Conservation (phyloP, 805 yeast species). For the Cyberlindnera samutprakarnensis region DNA sequence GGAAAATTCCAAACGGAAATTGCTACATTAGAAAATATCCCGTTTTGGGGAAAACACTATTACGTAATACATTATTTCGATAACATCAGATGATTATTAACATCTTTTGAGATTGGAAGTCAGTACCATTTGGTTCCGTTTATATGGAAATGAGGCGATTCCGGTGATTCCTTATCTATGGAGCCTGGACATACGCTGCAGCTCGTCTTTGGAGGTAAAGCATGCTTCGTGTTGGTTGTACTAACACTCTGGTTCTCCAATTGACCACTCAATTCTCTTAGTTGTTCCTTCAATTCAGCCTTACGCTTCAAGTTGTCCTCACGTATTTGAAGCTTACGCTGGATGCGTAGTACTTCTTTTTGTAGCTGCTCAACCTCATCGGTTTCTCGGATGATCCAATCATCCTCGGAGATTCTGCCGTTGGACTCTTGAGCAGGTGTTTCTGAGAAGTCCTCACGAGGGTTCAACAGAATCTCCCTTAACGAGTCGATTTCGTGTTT, state of each 20-base stretch:
- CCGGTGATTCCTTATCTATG: too few relatives aligned
- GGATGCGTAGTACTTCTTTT: slow-evolving; percentile 25
- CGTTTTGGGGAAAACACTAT: too few relatives aligned
- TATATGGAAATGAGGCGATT: slow-evolving; percentile 8
- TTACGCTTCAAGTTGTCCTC: slow-evolving; percentile 29
- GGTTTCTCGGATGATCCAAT: slow-evolving; percentile 27
- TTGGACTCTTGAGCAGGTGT: neutral
- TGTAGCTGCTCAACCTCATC: slow-evolving; percentile 27
- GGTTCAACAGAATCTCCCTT: slow-evolving; percentile 9
- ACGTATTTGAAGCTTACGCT: slow-evolving; percentile 25
- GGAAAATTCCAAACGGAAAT: too few relatives aligned
- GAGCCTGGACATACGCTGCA: too few relatives aligned
- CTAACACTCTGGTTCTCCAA: slow-evolving; percentile 5
- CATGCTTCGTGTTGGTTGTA: too few relatives aligned
- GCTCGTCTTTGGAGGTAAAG: too few relatives aligned
- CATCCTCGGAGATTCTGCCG: slow-evolving; percentile 21
- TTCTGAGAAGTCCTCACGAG: neutral
- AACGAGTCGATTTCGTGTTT: slow-evolving; percentile 17
- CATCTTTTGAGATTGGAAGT: too few relatives aligned
- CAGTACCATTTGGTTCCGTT: slow-evolving; percentile 27
- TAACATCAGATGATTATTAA: too few relatives aligned
- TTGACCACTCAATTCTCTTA: slow-evolving; percentile 9
- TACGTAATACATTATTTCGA: too few relatives aligned
- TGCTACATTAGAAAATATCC: too few relatives aligned
- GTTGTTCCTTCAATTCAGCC: slow-evolving; percentile 22